Evolutionary conservation across 306 rosid species (phyloP).

Genomic region (Castanea mollissima): DNA sequence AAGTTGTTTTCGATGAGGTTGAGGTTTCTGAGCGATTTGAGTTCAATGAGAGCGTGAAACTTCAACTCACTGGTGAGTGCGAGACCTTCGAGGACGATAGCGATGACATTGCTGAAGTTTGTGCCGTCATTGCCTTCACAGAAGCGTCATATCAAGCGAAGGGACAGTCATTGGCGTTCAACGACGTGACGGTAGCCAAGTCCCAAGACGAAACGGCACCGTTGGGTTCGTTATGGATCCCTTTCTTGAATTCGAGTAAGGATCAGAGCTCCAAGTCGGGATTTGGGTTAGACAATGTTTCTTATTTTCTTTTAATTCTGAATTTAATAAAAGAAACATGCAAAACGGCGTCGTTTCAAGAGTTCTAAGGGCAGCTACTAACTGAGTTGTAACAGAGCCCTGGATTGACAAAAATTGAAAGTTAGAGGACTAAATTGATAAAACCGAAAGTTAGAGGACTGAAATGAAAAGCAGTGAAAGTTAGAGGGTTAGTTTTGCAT

Average conservation of each 20-base stretch:
- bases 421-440: too few species aligned
- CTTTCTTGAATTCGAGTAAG: slow-evolving; percentile 82
- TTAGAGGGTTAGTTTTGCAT: too few species aligned
- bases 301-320: too few species aligned
- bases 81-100: slow-evolving; percentile 52
- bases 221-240: slow-evolving; percentile 60
- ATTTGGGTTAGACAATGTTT: too few species aligned
- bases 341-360: too few species aligned
- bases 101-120: slow-evolving; percentile 54
- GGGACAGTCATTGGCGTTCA: slow-evolving; percentile 36
- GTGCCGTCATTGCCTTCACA: slow-evolving; percentile 49
- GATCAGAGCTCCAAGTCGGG: slow-evolving; percentile 72
- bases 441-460: too few species aligned
- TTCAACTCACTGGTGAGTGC: slow-evolving; percentile 68
- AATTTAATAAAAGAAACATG: too few species aligned
- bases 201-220: slow-evolving; percentile 51
- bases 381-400: too few species aligned
- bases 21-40: slow-evolving; percentile 54
- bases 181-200: neutral
- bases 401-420: too few species aligned
- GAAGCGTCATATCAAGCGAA: slow-evolving; percentile 49
- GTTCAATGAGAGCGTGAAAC: slow-evolving; percentile 69
- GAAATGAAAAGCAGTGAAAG: too few species aligned
- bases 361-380: too few species aligned
- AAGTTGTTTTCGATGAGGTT: slow-evolving; percentile 67